Evolutionary conservation across 2,329 filamentous ascomycete genomes (phyloP).

Genomic region (Beauveria asiatica): DNA sequence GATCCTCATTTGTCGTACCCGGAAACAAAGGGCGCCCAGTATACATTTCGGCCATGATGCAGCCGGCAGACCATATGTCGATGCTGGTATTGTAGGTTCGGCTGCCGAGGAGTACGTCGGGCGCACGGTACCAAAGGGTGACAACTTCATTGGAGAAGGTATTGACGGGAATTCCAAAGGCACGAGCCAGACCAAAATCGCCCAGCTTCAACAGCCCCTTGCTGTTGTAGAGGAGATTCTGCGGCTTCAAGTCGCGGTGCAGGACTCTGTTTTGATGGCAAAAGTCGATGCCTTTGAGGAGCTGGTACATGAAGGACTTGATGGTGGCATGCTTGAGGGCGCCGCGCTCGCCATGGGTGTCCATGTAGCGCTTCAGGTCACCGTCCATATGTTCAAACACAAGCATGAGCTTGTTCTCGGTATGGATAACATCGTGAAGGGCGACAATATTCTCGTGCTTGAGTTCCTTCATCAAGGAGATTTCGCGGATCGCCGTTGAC

Average conservation of each 20-base stretch:
- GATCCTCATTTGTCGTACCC: constrained; percentile 96
- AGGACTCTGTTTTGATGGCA: constrained; percentile 96
- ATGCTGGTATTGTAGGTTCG: constrained; percentile 99
- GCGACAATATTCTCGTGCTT: constrained; percentile 98
- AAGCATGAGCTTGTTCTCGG: constrained; percentile 98
- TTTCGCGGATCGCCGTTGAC: constrained; percentile 94
- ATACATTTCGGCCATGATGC: constrained; percentile 99
- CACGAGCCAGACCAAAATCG: constrained; percentile 87
- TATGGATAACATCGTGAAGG: constrained; percentile 97
- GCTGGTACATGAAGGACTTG: constrained; percentile 99
- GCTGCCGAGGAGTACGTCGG: constrained; percentile 87
- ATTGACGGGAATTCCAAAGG: constrained; percentile 95
- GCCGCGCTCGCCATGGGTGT: constrained; percentile 80
- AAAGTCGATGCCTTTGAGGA: constrained; percentile 91
- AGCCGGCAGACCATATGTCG: constrained; percentile 97
- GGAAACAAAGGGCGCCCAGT: constrained; percentile 92
- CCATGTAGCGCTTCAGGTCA: constrained; percentile 98
- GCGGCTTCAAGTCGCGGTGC: constrained; percentile 90
- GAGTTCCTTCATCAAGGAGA: constrained; percentile 97
- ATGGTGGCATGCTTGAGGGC: constrained; percentile 83
- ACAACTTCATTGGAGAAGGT: constrained; percentile 98
- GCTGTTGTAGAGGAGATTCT: constrained; percentile 91
- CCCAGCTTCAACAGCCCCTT: constrained; percentile 87
- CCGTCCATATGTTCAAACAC: constrained; percentile 99
- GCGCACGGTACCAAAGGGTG: constrained; percentile 94